Evolutionary conservation across 2,329 filamentous ascomycete species (phyloP), one percentile per base, ranked within the genome.

Genomic region (Cordyceps cateniannulata): DNA sequence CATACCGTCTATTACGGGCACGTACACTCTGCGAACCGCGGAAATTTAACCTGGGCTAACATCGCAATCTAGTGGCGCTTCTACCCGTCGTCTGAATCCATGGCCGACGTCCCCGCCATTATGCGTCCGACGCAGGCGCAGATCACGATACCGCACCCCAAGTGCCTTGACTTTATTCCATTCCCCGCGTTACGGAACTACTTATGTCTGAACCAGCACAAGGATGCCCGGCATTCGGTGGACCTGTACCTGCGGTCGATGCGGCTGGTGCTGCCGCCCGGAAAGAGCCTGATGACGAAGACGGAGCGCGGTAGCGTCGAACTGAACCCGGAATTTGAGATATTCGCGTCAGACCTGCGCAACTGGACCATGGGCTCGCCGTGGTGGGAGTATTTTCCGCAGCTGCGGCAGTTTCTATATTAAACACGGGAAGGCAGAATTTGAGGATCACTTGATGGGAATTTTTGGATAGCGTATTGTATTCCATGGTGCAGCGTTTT

Each of bases 1-100:
- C 63, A 14, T 69, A 69, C 35, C 60, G 67, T 14, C 61, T 69
- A 1, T 62, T 69, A 59, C 62, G 67, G 25, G 67, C 68, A 56
- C 22, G 65, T 60, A 32, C 20, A 48, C 51, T 27, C 7, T 29
- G 25, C 10, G 9, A n/a, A 25, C 18, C 48, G 18, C 25, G 27
- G 25, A 16, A n/a, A n/a, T 18, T 20, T 8, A 14, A 18, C 25
- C 42, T 12, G 10, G 24, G 50, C 50, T 53, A 25, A 49, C 54
- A 22, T 29, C 2, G 7, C 6, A 16, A 4, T 12, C 10, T 27
- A 65, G 64, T 65, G 64, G 64, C 59, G 49, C 12, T 50, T 63
- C 44, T 51, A 61, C 32, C 63, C 64, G 1, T 58, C 44, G 27
- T 9, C 55, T 1, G 56, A 62, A 8, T 55, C 61, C 5, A 12